Percentiles rank a stretch among this genome's conserved stretches.
phyloP scores from a whole-genome alignment of 192 early-diverging fungal genomes.

The Lobosporangium transversale region DNA sequence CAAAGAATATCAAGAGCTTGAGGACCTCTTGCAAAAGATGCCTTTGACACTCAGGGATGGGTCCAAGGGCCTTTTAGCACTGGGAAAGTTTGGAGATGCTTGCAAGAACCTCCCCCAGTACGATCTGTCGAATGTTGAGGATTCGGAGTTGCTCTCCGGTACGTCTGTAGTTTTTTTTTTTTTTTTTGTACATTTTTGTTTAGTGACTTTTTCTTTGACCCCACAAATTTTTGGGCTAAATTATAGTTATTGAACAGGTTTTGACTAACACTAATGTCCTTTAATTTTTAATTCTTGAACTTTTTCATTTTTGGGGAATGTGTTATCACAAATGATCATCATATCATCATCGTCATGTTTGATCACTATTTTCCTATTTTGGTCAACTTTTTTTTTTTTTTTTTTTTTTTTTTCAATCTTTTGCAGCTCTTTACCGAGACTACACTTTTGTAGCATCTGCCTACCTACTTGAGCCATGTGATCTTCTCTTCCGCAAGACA shows the following conservation, averaged over 20 bases:
- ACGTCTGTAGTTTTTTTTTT: constrained; percentile 13
- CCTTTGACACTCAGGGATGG: constrained; percentile 75
- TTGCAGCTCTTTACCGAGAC: constrained; percentile 82
- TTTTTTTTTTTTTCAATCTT: not conserved
- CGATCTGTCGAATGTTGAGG: constrained; percentile 76
- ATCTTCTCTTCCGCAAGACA: constrained; percentile 75
- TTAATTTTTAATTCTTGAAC: too few species aligned
- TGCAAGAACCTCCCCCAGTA: constrained; percentile 76
- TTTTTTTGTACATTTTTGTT: not conserved
- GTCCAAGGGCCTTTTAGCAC: constrained; percentile 76
- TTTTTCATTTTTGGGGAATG: too few species aligned
- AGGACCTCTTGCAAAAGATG: constrained; percentile 82
- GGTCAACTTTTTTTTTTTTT: not conserved
- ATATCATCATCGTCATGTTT: too few species aligned
- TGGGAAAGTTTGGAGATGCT: constrained; percentile 82
- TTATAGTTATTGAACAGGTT: too few species aligned
- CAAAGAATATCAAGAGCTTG: constrained; percentile 73
- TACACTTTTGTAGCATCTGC: constrained; percentile 89
- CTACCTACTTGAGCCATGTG: constrained; percentile 91
- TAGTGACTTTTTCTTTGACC: not conserved
- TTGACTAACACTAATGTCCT: too few species aligned
- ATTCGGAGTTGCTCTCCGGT: constrained; percentile 78
- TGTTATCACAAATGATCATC: too few species aligned
- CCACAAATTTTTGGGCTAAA: constrained; percentile 8
- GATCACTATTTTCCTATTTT: too few species aligned